Evolutionary conservation across 1,139 yeast genomes (phyloP), one percentile per base, ranked within the genome.

Genomic region (Sugiyamaella xylanicola): DNA sequence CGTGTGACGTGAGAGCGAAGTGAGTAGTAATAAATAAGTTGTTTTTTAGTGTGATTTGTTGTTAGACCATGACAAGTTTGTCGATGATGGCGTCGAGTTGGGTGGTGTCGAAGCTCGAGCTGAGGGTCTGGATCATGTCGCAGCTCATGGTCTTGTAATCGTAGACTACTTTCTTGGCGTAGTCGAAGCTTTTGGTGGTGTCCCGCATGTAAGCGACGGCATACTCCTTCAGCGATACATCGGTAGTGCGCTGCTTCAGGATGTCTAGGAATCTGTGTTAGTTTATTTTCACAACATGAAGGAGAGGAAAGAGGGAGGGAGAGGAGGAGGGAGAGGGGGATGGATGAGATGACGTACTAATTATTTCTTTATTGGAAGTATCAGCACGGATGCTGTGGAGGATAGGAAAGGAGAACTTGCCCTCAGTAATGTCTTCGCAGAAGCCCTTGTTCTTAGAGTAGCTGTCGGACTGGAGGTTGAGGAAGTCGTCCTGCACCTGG

Each of bases 361-460:
- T 61, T 15, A 78, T 68, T 57, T 76, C 77, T 37, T 73, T 72
- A 53, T 75, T 74, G 13, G 65, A 59, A 4, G 70, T 63, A 48
- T 72, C 73, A 17, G 64, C 63, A 15, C 75, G 65, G 4, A 85
- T 71, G 16, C 85, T 81, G 69, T 88, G 95, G 36, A 90, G 80
- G 5, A 91, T 83, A 0, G 97, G 97, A 60, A 88, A 85, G 0
- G 95, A 86, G 58, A 87, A 81, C 70, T 91, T 92, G 0, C 97
- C 97, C 69, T 91, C 97, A 0, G 91, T 81, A 40, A 91, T 77
- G 67, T 91, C 97, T 64, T 91, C 97, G 53, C 95, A 90, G 55
- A 80, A 82, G 0, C 97, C 97, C 70, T 91, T 90, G 75, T 84
- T 83, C 36, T 77, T 75, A 15, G 76, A 72, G 72, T 87, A 85